Conservation (phyloP, 2,329 filamentous ascomycete species). For the Aschersonia sp. region DNA sequence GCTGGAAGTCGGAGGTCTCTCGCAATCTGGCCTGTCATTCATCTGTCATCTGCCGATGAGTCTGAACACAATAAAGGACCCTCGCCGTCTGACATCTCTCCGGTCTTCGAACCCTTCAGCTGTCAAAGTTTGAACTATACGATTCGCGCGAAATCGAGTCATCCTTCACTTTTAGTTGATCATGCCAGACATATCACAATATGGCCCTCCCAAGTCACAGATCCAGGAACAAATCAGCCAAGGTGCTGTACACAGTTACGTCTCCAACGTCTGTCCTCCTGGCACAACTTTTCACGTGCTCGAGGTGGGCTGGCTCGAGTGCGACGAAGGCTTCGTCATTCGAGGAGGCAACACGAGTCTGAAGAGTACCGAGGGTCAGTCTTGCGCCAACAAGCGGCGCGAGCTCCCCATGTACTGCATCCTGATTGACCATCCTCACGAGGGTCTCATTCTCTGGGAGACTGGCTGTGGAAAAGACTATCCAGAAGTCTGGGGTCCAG, state of each 20-base stretch:
- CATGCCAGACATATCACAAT: not conserved
- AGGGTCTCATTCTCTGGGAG: constrained; percentile 8
- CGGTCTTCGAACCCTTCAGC: not conserved
- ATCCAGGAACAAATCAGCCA: constrained; percentile 1
- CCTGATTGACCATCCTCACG: constrained; percentile 7
- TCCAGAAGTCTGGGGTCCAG: constrained; percentile 7
- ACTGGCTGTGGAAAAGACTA: constrained; percentile 7
- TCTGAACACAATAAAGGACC: too few relatives aligned
- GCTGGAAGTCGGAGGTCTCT: too few relatives aligned
- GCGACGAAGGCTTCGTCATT: constrained; percentile 1
- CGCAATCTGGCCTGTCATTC: too few relatives aligned
- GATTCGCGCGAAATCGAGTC: too few relatives aligned
- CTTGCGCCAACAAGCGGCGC: not conserved
- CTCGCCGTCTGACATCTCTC: too few relatives aligned
- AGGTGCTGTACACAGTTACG: constrained; percentile 1
- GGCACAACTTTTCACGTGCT: constrained; percentile 1
- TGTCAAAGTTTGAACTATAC: not conserved
- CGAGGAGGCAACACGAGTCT: constrained; percentile 1
- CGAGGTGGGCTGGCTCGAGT: constrained; percentile 1
- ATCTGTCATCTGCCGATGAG: too few relatives aligned
- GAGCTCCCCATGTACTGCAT: constrained; percentile 3
- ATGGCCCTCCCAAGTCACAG: not conserved
- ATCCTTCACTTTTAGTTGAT: not conserved
- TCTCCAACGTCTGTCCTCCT: not conserved
- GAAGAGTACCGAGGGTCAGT: not conserved